phyloP scores from a whole-genome alignment of 805 yeast species.

The Scheffersomyces stipitis region DNA sequence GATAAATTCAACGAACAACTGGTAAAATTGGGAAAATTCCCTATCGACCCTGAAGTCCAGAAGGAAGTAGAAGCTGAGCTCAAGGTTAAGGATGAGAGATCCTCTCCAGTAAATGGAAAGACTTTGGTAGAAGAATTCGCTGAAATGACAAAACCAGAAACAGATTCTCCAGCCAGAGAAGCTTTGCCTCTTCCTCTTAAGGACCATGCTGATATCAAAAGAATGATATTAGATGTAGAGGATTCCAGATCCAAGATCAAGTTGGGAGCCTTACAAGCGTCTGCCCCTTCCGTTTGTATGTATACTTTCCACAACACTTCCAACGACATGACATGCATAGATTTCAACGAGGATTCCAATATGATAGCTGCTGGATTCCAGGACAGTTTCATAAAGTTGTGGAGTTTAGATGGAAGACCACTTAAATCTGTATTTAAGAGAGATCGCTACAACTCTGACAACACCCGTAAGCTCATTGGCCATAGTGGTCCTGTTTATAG shows the following conservation, averaged over 20 bases:
- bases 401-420: conserved; percentile 93
- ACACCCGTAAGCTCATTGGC: conserved; percentile 69
- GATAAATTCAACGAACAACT: conserved; percentile 68
- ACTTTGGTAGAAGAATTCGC: conserved; percentile 67
- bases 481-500: conserved; percentile 96
- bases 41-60: conserved; percentile 80
- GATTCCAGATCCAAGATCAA: conserved; percentile 78
- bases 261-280: conserved; percentile 68
- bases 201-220: conserved; percentile 74
- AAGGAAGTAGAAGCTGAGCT: conserved; percentile 85
- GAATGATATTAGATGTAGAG: conserved; percentile 74
- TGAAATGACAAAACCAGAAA: conserved; percentile 52
- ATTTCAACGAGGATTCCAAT: conserved; percentile 84
- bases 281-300: conserved; percentile 94
- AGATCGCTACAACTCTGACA: conserved; percentile 50
- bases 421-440: conserved; percentile 58
- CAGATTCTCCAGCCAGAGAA: conserved; percentile 73
- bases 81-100: conserved; percentile 67
- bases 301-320: conserved; percentile 96
- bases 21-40: conserved; percentile 79
- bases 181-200: conserved; percentile 82
- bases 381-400: conserved; percentile 84
- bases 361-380: conserved; percentile 92
- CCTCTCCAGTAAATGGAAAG: conserved; percentile 33
- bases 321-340: conserved; percentile 80